Conservation (phyloP, 106 monocot species). For the Cymbidium sinense region DNA sequence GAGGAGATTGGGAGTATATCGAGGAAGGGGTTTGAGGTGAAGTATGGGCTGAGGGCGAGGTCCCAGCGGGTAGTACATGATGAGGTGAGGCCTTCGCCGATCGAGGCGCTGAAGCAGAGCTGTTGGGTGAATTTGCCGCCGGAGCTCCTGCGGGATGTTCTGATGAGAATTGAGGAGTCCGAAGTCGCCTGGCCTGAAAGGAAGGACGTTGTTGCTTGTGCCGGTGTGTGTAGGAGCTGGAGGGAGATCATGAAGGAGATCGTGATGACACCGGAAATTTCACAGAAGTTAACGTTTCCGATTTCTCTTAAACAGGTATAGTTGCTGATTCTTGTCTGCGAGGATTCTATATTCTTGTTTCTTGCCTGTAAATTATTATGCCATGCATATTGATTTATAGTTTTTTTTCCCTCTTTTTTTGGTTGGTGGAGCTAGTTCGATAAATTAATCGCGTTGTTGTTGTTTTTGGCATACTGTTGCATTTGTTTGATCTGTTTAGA, state of each 20-base stretch:
- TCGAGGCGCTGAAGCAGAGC: slow-evolving; percentile 36
- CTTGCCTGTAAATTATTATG: neutral
- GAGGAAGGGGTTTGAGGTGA: slow-evolving; percentile 45
- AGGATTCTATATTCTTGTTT: too few relatives aligned
- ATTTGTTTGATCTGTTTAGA: neutral
- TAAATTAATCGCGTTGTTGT: neutral
- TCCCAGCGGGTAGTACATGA: slow-evolving; percentile 42
- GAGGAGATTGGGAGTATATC: slow-evolving; percentile 66
- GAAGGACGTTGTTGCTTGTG: slow-evolving; percentile 76
- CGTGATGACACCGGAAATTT: slow-evolving; percentile 61
- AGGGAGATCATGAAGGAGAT: slow-evolving; percentile 88
- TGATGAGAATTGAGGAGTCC: slow-evolving; percentile 65
- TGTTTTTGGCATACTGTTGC: neutral
- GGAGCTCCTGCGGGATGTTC: slow-evolving; percentile 78
- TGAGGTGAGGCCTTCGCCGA: slow-evolving; percentile 8
- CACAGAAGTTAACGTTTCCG: slow-evolving; percentile 73
- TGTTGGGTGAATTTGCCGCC: slow-evolving; percentile 80
- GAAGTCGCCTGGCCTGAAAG: slow-evolving; percentile 60
- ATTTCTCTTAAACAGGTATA: slow-evolving; percentile 86
- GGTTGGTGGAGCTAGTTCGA: neutral
- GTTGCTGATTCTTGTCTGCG: neutral
- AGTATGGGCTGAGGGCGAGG: slow-evolving; percentile 33
- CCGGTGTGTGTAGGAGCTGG: slow-evolving; percentile 91
- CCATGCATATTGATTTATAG: neutral
- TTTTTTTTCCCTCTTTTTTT: neutral